A percentile compares a stretch with the other conserved stretches of the same genome.
phyloP scores from a whole-genome alignment of 768 basidiomycete genomes.

The Naematelia encephala region DNA sequence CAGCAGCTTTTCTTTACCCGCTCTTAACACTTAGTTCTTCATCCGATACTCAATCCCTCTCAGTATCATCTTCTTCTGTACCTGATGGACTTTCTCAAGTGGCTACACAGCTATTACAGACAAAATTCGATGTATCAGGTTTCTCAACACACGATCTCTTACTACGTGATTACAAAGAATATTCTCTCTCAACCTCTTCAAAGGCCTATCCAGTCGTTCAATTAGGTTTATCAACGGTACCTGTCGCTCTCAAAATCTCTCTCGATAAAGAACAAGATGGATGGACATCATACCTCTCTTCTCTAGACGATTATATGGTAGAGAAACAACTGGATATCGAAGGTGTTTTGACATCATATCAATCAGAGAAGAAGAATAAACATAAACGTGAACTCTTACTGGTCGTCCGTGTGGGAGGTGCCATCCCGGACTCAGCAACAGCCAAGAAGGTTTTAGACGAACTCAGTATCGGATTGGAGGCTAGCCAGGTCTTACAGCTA shows the following conservation, averaged over 20 bases:
- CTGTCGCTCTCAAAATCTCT: constrained; percentile 64
- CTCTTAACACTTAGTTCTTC: constrained; percentile 55
- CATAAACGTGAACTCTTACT: constrained; percentile 67
- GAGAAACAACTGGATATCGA: constrained; percentile 65
- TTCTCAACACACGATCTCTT: constrained; percentile 73
- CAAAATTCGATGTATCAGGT: constrained; percentile 68
- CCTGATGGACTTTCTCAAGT: constrained; percentile 47
- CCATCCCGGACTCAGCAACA: constrained; percentile 12
- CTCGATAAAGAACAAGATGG: constrained; percentile 47
- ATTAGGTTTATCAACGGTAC: constrained; percentile 79
- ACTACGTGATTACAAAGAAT: constrained; percentile 94
- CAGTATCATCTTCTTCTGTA: neutral
- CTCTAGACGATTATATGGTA: constrained; percentile 61
- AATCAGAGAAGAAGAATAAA: constrained; percentile 53
- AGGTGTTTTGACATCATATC: constrained; percentile 75
- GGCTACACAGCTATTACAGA: constrained; percentile 55
- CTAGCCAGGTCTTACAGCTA: constrained; percentile 56
- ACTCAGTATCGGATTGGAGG: constrained; percentile 64
- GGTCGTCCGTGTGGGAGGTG: constrained; percentile 57
- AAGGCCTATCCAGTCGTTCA: constrained; percentile 54
- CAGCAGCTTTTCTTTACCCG: constrained; percentile 65
- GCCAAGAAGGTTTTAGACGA: constrained; percentile 53
- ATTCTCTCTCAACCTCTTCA: constrained; percentile 58
- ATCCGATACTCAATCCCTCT: constrained; percentile 13
- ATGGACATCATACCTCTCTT: constrained; percentile 50